These are phyloP conservation scores for Trichophyton equinum DNA, from an alignment of 2,329 filamentous ascomycete genomes.

Conservation along the genomic window DNA sequence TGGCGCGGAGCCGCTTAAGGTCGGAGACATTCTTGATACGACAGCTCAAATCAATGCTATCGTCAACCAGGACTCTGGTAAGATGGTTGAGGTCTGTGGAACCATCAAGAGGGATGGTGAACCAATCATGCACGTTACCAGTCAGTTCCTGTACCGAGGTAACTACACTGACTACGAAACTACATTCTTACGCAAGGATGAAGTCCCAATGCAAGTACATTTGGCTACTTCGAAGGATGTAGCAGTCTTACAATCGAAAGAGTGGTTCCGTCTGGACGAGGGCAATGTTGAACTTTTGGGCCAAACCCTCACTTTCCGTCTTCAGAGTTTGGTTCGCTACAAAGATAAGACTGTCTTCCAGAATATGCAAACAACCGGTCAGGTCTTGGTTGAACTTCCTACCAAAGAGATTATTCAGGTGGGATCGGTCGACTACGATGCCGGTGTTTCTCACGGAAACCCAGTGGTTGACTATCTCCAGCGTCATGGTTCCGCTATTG, in stretches of 20 bases:
- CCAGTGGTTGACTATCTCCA: constrained; percentile 93
- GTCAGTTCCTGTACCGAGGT: constrained; percentile 93
- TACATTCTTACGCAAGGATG: constrained; percentile 95
- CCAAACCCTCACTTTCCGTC: constrained; percentile 89
- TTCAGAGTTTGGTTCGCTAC: constrained; percentile 81
- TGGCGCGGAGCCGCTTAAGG: constrained; percentile 86
- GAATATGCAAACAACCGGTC: constrained; percentile 78
- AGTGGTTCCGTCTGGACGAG: constrained; percentile 89
- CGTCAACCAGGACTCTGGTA: constrained; percentile 94
- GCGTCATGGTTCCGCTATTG: constrained; percentile 79
- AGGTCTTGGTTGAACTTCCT: constrained; percentile 85
- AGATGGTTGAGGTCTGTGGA: constrained; percentile 99
- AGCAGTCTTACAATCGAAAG: constrained; percentile 85
- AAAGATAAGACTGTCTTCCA: constrained; percentile 91
- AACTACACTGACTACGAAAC: constrained; percentile 89
- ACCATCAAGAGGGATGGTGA: constrained; percentile 76
- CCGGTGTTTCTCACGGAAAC: constrained; percentile 83
- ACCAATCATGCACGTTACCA: constrained; percentile 95
- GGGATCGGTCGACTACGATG: constrained; percentile 91
- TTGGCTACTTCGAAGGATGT: constrained; percentile 81
- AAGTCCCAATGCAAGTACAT: constrained; percentile 89
- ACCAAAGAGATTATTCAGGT: constrained; percentile 97
- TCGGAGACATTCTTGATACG: constrained; percentile 83
- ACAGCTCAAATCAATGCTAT: constrained; percentile 95
- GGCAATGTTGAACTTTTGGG: constrained; percentile 76